phyloP scores from a whole-genome alignment of 139 green algal species.

The Astrephomene gubernaculifera region DNA sequence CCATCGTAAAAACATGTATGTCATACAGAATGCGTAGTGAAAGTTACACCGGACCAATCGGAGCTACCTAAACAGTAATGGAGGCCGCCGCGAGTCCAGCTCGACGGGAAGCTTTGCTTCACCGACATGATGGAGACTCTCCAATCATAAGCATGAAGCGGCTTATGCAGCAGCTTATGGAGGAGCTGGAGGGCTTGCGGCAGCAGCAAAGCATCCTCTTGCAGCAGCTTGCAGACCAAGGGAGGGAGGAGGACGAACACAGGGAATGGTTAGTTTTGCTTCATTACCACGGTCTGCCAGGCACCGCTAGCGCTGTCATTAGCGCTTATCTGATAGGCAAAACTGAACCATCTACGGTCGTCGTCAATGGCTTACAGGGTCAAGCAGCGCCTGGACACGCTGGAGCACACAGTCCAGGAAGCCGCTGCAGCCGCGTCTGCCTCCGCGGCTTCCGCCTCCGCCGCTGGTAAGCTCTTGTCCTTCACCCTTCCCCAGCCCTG shows the following conservation, averaged over 20 bases:
- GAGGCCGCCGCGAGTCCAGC: not conserved
- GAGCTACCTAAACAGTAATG: too few species aligned
- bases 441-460: not conserved
- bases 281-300: too few species aligned
- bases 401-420: not conserved
- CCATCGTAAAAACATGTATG: too few species aligned
- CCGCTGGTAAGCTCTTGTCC: not conserved
- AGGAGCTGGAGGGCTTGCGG: slow-evolving; percentile 25
- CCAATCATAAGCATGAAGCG: slow-evolving; percentile 31
- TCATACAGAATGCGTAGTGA: too few species aligned
- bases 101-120: not conserved
- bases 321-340: too few species aligned
- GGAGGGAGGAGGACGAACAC: slow-evolving; percentile 1
- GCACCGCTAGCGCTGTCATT: too few species aligned
- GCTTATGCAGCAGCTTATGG: slow-evolving; percentile 2
- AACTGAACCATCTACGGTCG: too few species aligned
- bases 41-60: too few species aligned
- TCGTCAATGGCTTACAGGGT: slow-evolving; percentile 14
- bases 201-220: slow-evolving; percentile 1
- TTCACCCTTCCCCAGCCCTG: too few species aligned
- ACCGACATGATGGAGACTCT: not conserved
- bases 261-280: not conserved
- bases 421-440: not conserved
- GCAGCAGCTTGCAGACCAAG: not conserved
- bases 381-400: slow-evolving; percentile 2